Evolutionary conservation across 768 basidiomycete species (phyloP).

Genomic region (Termitomyces sp.): DNA sequence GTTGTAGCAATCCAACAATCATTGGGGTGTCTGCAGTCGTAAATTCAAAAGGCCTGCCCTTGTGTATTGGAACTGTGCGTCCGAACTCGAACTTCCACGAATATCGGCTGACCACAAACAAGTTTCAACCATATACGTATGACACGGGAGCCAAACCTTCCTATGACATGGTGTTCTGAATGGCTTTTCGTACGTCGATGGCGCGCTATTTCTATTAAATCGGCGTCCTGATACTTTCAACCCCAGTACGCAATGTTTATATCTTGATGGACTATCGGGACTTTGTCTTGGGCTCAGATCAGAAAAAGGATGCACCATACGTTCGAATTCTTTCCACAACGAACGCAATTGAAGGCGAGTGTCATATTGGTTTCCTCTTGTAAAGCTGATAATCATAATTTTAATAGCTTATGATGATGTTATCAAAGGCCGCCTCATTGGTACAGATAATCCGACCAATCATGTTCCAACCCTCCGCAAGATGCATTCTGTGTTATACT

Average conservation of each 20-base stretch:
- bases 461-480: slow-evolving; percentile 4
- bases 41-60: slow-evolving; percentile 24
- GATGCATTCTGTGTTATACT: slow-evolving; percentile 11
- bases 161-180: slow-evolving; percentile 67
- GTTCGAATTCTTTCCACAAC: slow-evolving; percentile 61
- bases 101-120: background rate
- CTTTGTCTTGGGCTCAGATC: slow-evolving; percentile 39
- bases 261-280: slow-evolving; percentile 60
- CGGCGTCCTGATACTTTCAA: background rate
- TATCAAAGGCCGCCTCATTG: slow-evolving; percentile 26
- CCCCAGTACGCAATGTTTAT: slow-evolving; percentile 63
- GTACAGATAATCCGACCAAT: slow-evolving; percentile 22
- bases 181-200: slow-evolving; percentile 66
- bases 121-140: slow-evolving; percentile 69
- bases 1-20: slow-evolving; percentile 22
- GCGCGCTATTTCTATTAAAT: slow-evolving; percentile 30
- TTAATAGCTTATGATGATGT: slow-evolving; percentile 30
- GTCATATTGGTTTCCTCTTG: slow-evolving; percentile 7
- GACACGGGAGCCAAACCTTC: slow-evolving; percentile 31
- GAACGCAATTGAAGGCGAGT: slow-evolving; percentile 32
- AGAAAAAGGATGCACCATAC: slow-evolving; percentile 38
- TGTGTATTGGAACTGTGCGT: slow-evolving; percentile 37
- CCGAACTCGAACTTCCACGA: background rate
- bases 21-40: slow-evolving; percentile 24
- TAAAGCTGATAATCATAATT: background rate